Conservation (phyloP, 106 monocot species). For the Xerophyta viscosa region DNA sequence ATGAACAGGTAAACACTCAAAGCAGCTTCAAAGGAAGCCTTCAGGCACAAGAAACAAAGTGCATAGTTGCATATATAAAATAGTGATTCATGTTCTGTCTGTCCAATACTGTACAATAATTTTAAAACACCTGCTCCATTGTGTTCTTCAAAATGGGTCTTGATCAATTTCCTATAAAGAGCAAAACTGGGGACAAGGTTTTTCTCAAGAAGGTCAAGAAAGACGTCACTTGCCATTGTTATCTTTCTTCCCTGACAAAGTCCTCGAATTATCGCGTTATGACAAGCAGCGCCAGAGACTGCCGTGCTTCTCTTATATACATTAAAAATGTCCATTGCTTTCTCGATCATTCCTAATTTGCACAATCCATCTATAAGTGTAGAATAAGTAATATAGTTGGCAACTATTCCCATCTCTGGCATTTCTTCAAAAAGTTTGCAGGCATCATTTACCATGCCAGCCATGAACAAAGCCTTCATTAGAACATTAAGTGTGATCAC, state of each 20-base stretch:
- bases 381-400: constrained; percentile 41
- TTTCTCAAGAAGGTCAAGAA: constrained; percentile 38
- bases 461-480: constrained; percentile 55
- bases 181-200: constrained; percentile 14
- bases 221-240: constrained; percentile 46
- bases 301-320: constrained; percentile 20
- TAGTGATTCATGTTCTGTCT: constrained; percentile 28
- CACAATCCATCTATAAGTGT: constrained; percentile 38
- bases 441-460: constrained; percentile 56
- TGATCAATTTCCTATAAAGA: constrained; percentile 40
- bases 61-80: constrained; percentile 49
- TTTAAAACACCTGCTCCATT: constrained; percentile 38
- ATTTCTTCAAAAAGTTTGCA: constrained; percentile 41
- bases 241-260: constrained; percentile 37
- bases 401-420: constrained; percentile 37
- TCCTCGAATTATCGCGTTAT: constrained; percentile 35
- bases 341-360: constrained; percentile 26
- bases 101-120: constrained; percentile 35
- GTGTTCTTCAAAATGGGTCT: constrained; percentile 25
- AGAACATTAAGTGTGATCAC: constrained; percentile 48
- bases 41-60: constrained; percentile 47
- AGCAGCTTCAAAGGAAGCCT: constrained; percentile 29
- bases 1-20: constrained; percentile 43
- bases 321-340: constrained; percentile 43
- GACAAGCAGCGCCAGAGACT: constrained; percentile 10